Evolutionary conservation across 129 eudicot genomes (phyloP), one percentile per base, ranked within the genome.

Genomic region (Artemisia argyi): DNA sequence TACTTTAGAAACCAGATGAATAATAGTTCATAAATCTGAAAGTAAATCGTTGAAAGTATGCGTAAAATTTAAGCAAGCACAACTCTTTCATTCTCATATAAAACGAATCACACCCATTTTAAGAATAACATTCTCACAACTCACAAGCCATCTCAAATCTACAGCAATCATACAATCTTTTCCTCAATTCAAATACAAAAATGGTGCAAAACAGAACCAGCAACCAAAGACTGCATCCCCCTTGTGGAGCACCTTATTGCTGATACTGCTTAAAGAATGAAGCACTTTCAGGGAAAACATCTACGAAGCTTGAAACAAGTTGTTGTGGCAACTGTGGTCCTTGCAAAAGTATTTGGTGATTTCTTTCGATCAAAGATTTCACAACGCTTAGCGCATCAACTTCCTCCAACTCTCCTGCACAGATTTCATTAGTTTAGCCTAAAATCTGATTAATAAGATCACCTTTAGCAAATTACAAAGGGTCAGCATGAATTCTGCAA

Each of bases 371-470:
- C 61, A 86, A 66, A 14, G 83, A 81, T 35, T 53, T 68, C 77
- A 75, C 79, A 13, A 80, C 52, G 35, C 44, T 68, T 39, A 82
- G 78, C 35, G 28, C 73, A 78, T 86, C 92, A 24, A 81, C 80
- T 59, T 86, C 96, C 17, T 84, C 84, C 71, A 86, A 55, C 59
- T 52, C 76, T 49, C 96, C 91, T 89, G 77, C 56, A 74, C 50
- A 74, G 19, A 80, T 62, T 69, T 14, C 64, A 71, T 15, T 13
- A 55, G 7, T 13, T 49, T 60, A 60, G 30, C 68, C 39, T 3
- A 8, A 63, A 69, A 72, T 24, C 28, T 28, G 10, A 18, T 72
- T 60, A 18, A 50, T 9, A 30, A 16, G 51, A 52, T 51, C 48
- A 17, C 18, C 8, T 24, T 24, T 22, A 7, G 54, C 52, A 18